Conservation (phyloP, 352 stramenopile genomes). For the Poterioochromonas sp. region DNA sequence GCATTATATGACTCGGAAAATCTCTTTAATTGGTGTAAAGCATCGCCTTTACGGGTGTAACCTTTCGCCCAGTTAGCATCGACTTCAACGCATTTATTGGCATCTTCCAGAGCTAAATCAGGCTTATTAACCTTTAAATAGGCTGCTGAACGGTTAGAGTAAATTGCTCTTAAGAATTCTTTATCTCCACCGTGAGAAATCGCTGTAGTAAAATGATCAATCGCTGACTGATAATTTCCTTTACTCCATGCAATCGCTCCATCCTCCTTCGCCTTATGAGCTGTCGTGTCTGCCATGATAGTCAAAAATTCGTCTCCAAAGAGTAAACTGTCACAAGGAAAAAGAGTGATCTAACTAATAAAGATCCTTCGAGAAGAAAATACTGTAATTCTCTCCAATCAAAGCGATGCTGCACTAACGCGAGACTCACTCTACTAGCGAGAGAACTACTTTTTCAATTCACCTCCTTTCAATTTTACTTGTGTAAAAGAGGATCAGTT, state of each 20-base stretch:
- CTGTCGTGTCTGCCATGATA: too few relatives aligned
- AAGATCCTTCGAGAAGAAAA: too few relatives aligned
- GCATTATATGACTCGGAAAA: conserved; percentile 64
- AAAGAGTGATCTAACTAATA: too few relatives aligned
- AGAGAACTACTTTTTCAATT: too few relatives aligned
- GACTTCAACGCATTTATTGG: conserved; percentile 62
- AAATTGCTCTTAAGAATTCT: conserved; percentile 58
- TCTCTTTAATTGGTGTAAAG: conserved; percentile 79
- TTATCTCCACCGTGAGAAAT: conserved; percentile 90
- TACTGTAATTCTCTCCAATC: too few relatives aligned
- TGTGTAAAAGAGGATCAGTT: too few relatives aligned
- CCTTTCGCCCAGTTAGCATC: conserved; percentile 92
- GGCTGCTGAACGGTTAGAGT: conserved; percentile 93
- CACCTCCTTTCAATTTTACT: too few relatives aligned
- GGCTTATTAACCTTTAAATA: conserved; percentile 78
- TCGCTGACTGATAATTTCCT: conserved; percentile 78
- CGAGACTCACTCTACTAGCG: too few relatives aligned
- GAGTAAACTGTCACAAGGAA: too few relatives aligned
- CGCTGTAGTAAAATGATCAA: conserved; percentile 85
- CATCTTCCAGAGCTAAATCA: conserved; percentile 52
- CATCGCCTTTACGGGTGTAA: conserved; percentile 92
- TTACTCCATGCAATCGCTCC: conserved; percentile 82
- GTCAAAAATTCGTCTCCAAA: too few relatives aligned
- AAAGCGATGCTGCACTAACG: too few relatives aligned
- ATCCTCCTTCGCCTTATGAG: conserved; percentile 86